phyloP scores from a whole-genome alignment of 106 monocot genomes.

The Allium fistulosum region DNA sequence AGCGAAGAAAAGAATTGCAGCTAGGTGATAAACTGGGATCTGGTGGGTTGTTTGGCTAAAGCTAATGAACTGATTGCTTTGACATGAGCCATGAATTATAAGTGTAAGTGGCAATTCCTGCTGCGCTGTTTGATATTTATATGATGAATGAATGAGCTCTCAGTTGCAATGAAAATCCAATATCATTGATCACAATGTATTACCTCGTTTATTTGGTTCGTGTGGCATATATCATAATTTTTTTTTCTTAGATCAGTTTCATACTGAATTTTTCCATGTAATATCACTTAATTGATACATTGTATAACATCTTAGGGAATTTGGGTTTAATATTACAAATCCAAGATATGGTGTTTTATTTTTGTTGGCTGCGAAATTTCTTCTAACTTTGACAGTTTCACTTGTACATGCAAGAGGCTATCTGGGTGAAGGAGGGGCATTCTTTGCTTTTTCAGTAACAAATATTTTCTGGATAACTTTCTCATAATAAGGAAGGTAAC shows the following conservation, averaged over 20 bases:
- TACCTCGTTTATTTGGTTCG: slow-evolving; percentile 37
- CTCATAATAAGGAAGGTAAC: not conserved
- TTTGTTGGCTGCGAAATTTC: slow-evolving; percentile 21
- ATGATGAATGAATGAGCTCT: not conserved
- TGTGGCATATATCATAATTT: slow-evolving; percentile 60
- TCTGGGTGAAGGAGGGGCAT: slow-evolving; percentile 27
- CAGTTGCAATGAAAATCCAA: slow-evolving; percentile 16
- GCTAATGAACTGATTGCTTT: slow-evolving; percentile 4
- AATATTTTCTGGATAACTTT: slow-evolving; percentile 5
- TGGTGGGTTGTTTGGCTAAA: slow-evolving; percentile 47
- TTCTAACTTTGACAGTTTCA: slow-evolving; percentile 47
- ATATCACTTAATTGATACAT: slow-evolving; percentile 26
- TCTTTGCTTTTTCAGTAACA: slow-evolving; percentile 17
- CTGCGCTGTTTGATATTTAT: slow-evolving; percentile 13
- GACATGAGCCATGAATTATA: slow-evolving; percentile 41
- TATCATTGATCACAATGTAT: slow-evolving; percentile 22
- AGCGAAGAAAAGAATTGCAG: slow-evolving; percentile 38
- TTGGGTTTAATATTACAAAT: slow-evolving; percentile 25
- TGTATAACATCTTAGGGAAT: slow-evolving; percentile 29
- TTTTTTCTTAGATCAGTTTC: slow-evolving; percentile 37
- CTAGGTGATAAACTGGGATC: slow-evolving; percentile 31
- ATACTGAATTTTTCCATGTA: slow-evolving; percentile 49
- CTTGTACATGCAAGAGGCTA: slow-evolving; percentile 84
- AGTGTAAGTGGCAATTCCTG: slow-evolving; percentile 27
- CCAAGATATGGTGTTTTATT: slow-evolving; percentile 12